phyloP scores from a whole-genome alignment of 1,284 basidiomycete genomes.

The Bondarzewia mesenterica region DNA sequence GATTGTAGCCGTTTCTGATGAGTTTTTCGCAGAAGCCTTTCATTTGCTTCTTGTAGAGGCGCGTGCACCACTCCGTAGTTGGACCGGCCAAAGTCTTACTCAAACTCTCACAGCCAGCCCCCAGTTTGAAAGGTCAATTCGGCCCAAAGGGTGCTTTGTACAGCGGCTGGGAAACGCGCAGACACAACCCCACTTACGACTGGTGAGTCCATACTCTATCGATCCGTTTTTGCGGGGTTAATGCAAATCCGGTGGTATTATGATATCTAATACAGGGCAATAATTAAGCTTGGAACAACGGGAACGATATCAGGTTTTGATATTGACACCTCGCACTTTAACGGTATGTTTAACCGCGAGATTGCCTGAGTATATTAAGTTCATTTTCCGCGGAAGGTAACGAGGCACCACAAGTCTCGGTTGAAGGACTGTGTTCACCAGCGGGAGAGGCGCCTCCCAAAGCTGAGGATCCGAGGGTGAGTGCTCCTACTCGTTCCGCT shows the following conservation, averaged over 20 bases:
- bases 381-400: slow-evolving; percentile 50
- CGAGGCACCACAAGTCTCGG: slow-evolving; percentile 79
- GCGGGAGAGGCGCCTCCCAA: slow-evolving; percentile 33
- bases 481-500: slow-evolving; percentile 20
- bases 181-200: slow-evolving; percentile 86
- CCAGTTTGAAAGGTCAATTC: slow-evolving; percentile 86
- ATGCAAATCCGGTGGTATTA: neutral
- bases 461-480: slow-evolving; percentile 45
- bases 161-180: slow-evolving; percentile 89
- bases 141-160: slow-evolving; percentile 93
- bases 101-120: slow-evolving; percentile 49
- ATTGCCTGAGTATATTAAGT: neutral
- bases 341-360: slow-evolving; percentile 40
- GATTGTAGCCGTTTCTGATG: slow-evolving; percentile 79
- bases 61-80: slow-evolving; percentile 15
- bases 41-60: slow-evolving; percentile 84
- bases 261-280: slow-evolving; percentile 53
- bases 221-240: neutral
- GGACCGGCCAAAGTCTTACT: neutral
- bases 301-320: slow-evolving; percentile 84
- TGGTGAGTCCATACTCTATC: slow-evolving; percentile 50
- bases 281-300: slow-evolving; percentile 81
- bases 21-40: slow-evolving; percentile 88
- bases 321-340: slow-evolving; percentile 94
- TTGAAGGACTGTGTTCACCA: slow-evolving; percentile 53